Conservation (phyloP, 2,329 filamentous ascomycete species). For the Hymenotorrendiella dingleyae region DNA sequence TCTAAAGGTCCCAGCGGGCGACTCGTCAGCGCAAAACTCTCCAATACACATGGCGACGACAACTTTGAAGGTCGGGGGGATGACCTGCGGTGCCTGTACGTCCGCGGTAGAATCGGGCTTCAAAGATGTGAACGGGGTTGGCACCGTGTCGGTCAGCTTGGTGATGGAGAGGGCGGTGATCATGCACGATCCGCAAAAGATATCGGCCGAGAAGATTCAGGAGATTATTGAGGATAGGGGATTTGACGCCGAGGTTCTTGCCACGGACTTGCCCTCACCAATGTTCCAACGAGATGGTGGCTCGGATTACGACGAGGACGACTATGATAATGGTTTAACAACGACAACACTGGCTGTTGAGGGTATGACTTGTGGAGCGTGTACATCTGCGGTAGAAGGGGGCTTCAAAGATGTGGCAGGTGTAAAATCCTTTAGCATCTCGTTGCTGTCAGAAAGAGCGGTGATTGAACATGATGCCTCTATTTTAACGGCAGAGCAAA, state of each 20-base stretch:
- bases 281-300: slow-evolving; percentile 32
- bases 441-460: slow-evolving; percentile 76
- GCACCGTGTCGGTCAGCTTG: slow-evolving; percentile 83
- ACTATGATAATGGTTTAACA: slow-evolving; percentile 36
- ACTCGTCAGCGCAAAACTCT: slow-evolving; percentile 13
- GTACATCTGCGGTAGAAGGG: slow-evolving; percentile 77
- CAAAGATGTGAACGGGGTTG: slow-evolving; percentile 72
- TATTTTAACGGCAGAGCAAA: slow-evolving; percentile 43
- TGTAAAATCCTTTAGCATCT: slow-evolving; percentile 73
- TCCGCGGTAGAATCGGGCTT: slow-evolving; percentile 93
- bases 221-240: slow-evolving; percentile 88
- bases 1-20: slow-evolving; percentile 23
- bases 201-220: slow-evolving; percentile 69
- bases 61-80: slow-evolving; percentile 84
- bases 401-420: slow-evolving; percentile 71
- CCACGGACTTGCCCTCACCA: slow-evolving; percentile 64
- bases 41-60: slow-evolving; percentile 74
- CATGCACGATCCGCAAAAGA: slow-evolving; percentile 72
- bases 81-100: slow-evolving; percentile 89
- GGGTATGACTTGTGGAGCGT: slow-evolving; percentile 89
- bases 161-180: slow-evolving; percentile 96
- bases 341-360: slow-evolving; percentile 73
- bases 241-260: slow-evolving; percentile 86
- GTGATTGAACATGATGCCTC: slow-evolving; percentile 72
- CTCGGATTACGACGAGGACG: slow-evolving; percentile 30